Evolutionary conservation across 352 stramenopile species (phyloP).

Genomic region (Aphanomyces cochlioides): DNA sequence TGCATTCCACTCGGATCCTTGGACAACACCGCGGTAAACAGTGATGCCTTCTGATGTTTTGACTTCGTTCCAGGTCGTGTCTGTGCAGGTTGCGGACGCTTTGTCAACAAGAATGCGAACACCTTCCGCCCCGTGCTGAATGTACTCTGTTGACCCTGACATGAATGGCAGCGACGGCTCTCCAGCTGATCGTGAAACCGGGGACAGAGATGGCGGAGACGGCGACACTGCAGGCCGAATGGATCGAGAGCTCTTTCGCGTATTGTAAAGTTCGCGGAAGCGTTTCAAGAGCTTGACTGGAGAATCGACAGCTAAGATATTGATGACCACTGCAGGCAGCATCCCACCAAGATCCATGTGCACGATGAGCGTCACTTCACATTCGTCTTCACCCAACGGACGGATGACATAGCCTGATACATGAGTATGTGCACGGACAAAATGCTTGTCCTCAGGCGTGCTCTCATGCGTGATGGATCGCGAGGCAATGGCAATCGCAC

Average conservation of each 20-base stretch:
- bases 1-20: constrained; percentile 12
- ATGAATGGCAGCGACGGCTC: too few relatives aligned
- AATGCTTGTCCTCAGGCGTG: constrained; percentile 41
- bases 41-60: constrained; percentile 37
- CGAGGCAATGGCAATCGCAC: constrained; percentile 31
- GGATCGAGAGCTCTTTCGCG: too few relatives aligned
- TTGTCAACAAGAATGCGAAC: constrained; percentile 60
- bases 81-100: constrained; percentile 55
- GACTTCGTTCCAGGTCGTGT: constrained; percentile 69
- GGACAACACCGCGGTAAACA: constrained; percentile 21
- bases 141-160: neutral
- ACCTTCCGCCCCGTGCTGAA: constrained; percentile 36
- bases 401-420: constrained; percentile 79
- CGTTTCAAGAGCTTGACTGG: constrained; percentile 25
- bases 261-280: constrained; percentile 4
- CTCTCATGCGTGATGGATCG: constrained; percentile 3
- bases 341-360: constrained; percentile 71
- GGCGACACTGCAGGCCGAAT: too few relatives aligned
- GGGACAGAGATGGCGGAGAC: too few relatives aligned
- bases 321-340: constrained; percentile 72
- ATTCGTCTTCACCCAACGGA: constrained; percentile 47
- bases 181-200: too few relatives aligned
- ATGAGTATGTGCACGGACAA: constrained; percentile 61
- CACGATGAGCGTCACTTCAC: constrained; percentile 65
- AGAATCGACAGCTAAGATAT: constrained; percentile 33